These are phyloP conservation scores for Suillus alpinus DNA, from an alignment of 768 basidiomycete species.

Conservation along the genomic window DNA sequence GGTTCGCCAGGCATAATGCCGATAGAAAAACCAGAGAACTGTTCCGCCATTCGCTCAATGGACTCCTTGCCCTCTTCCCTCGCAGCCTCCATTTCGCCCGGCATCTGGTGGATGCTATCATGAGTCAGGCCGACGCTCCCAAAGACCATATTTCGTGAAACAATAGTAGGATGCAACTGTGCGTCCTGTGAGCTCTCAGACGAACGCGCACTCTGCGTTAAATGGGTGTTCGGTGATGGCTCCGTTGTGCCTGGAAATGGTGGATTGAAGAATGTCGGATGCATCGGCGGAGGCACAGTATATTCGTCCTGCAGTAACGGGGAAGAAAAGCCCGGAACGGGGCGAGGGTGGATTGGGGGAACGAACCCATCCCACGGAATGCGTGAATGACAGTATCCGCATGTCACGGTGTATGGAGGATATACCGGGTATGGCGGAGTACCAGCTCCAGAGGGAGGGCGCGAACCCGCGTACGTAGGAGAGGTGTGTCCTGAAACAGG, in stretches of 20 bases:
- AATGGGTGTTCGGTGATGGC: neutral
- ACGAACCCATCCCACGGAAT: constrained; percentile 34
- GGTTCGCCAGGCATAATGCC: constrained; percentile 41
- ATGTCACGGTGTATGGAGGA: constrained; percentile 29
- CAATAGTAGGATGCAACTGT: neutral
- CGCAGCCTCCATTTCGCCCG: neutral
- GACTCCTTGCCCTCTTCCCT: constrained; percentile 11
- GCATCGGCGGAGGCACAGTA: neutral
- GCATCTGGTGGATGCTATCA: constrained; percentile 4
- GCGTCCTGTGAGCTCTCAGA: neutral
- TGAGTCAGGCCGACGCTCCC: constrained; percentile 42
- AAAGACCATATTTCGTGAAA: constrained; percentile 42
- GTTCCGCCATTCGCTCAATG: constrained; percentile 23
- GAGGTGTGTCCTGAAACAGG: constrained; percentile 25
- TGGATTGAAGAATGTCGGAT: neutral
- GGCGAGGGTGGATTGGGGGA: neutral
- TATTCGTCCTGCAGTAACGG: constrained; percentile 6
- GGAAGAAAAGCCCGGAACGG: constrained; percentile 1
- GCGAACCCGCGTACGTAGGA: constrained; percentile 19
- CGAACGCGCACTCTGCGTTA: neutral
- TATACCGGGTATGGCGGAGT: constrained; percentile 36
- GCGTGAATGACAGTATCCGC: constrained; percentile 35
- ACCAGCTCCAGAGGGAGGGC: constrained; percentile 25
- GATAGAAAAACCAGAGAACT: constrained; percentile 41
- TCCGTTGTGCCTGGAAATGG: neutral